These are phyloP conservation scores for Testicularia cyperi DNA, from an alignment of 1,284 basidiomycete species.

Conservation along the genomic window DNA sequence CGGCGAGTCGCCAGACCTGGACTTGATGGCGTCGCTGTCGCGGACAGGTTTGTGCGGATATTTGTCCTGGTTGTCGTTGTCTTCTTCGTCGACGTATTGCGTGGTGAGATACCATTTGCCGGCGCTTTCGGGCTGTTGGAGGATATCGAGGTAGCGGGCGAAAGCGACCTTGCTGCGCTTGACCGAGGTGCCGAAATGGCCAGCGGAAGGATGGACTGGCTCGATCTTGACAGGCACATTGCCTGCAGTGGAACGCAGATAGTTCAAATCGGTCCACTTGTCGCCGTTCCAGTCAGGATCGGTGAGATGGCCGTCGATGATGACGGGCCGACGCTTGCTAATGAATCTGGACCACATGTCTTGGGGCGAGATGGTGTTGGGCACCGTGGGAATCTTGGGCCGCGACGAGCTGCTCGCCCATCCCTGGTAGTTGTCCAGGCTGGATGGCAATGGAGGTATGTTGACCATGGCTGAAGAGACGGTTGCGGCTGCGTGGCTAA, in stretches of 20 bases:
- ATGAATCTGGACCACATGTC: slow-evolving; percentile 51
- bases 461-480: slow-evolving; percentile 19
- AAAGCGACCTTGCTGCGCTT: slow-evolving; percentile 37
- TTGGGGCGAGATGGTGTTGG: slow-evolving; percentile 21
- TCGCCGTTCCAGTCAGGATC: slow-evolving; percentile 44
- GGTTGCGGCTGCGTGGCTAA: background rate
- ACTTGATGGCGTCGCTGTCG: too few species aligned
- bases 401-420: slow-evolving; percentile 11
- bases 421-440: slow-evolving; percentile 23
- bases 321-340: slow-evolving; percentile 41
- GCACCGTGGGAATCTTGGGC: slow-evolving; percentile 12
- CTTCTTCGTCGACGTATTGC: slow-evolving; percentile 46
- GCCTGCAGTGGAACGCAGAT: slow-evolving; percentile 42
- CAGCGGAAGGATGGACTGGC: slow-evolving; percentile 43
- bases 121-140: slow-evolving; percentile 29
- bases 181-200: slow-evolving; percentile 52
- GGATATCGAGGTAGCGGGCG: slow-evolving; percentile 38
- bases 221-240: slow-evolving; percentile 53
- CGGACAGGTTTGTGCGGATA: too few species aligned
- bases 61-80: slow-evolving; percentile 5
- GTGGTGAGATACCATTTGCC: slow-evolving; percentile 57
- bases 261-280: slow-evolving; percentile 48
- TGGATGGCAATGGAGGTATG: slow-evolving; percentile 19
- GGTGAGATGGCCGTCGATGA: slow-evolving; percentile 46
- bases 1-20: too few species aligned